Base-by-base conservation (phyloP, 805 yeast genomes). In the Kuraishia piskuri region DNA sequence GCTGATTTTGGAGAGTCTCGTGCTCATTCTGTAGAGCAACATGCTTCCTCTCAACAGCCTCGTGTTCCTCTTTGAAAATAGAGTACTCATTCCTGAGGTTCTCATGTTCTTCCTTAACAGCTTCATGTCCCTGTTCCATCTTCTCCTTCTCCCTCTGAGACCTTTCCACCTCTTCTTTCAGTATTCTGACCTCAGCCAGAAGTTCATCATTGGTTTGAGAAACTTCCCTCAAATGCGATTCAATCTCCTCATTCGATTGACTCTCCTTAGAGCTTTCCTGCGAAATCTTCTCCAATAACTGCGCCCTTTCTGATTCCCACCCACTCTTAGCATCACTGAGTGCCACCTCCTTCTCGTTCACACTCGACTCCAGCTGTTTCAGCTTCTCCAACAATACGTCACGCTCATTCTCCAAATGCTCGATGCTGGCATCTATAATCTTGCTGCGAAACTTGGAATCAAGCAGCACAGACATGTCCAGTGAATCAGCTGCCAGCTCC, bases 281-380 rank as follows among this genome's bases (percentile, higher is more conserved):
- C 10, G 31, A 10, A 25, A 25, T 25, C 31, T 25, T 25, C n/a
- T n/a, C 31, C 31, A 25, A 25, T 10, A 25, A 25, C 31, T 6
- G 6, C 10, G 10, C 31, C 31, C 10, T 6, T 10, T 25, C 10
- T 25, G 10, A 10, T 25, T 7, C 9, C 6, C 31, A 6, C 31
- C 10, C 31, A 25, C 10, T 25, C 10, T 25, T 10, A 25, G 10
- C 31, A 25, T 10, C 31, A 8, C 12, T 20, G 12, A 40, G 21
- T 20, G 21, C 48, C 21, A 12, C 53, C 40, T 22, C 54, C 55
- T n/a, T 52, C 50, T 50, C 46, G 48, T 49, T 46, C 25, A 21
- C 50, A 44, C 9, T 20, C 4, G 36, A 10, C 31, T 40, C 37
- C 46, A 50, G 22, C 46, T 36, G 25, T 12, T 3, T 12, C 50